Evolutionary conservation across 140 eudicot genomes (phyloP), one percentile per base, ranked within the genome.

Genomic region (Ambrosia hybrid): DNA sequence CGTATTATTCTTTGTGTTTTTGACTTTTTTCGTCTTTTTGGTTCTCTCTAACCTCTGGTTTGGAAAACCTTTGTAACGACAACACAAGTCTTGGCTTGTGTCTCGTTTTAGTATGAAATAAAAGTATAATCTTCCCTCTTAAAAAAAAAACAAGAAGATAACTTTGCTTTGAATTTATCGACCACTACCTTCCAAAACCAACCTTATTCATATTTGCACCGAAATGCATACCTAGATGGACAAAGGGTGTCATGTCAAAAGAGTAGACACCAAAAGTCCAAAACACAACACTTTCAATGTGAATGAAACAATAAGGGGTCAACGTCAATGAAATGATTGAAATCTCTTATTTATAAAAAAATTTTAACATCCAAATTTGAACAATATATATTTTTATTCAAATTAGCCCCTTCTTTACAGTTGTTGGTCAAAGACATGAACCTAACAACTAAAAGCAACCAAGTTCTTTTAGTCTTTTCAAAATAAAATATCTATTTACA

Each of bases 301-400:
- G 55, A 59, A 59, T 59, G 33, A 59, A 45, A 72, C n/a, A 45
- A 30, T 41, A 58, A 5, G 46, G 0, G 57, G 67, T 26, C 37
- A 33, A 10, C 59, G 49, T 62, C 58, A 72, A 72, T 72, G 17
- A n/a, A 71, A 30, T 12, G 12, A 13, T 11, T 26, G 45, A 33
- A 45, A 8, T 60, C 38, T 12, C 59, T 49, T 45, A 5, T 60
- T 72, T 46, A 58, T 8, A 52, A 36, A 59, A 72, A 0, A 0
- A 5, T 60, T 33, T 45, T 17, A 6, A 16, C 58, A 15, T 55
- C 16, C n/a, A 57, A 56, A 70, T 56, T 34, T 14, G 66, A 70
- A 70, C 41, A 41, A 5, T 41, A 41, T 41, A 5, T 1, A n/a
- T 70, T 37, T 37, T 1, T 9, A 52, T 70, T 37, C 10, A 26